Percentiles rank a stretch among this genome's conserved stretches.
These are phyloP conservation scores for Globisporangium recalcitrans DNA, from an alignment of 352 stramenopile species.

Conservation along the genomic window DNA sequence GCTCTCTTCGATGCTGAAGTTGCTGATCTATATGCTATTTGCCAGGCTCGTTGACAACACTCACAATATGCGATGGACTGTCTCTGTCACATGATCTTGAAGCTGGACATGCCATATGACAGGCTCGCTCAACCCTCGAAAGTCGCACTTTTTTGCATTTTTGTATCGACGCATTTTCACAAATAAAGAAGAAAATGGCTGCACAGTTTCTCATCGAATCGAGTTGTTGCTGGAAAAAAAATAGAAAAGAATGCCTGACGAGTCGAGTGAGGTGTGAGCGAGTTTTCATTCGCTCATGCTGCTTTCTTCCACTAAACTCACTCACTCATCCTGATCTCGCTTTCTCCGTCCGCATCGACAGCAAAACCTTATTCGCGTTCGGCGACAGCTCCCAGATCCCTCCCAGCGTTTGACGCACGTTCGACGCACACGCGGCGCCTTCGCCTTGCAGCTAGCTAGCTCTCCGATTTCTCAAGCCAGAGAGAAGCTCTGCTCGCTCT, in stretches of 20 bases:
- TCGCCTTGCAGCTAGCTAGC: neutral
- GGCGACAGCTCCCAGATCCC: neutral
- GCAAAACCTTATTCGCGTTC: slow-evolving; percentile 3
- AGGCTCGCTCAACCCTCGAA: neutral
- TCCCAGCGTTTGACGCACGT: too few relatives aligned
- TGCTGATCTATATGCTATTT: slow-evolving; percentile 2
- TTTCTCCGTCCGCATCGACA: neutral
- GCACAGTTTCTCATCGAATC: too few relatives aligned
- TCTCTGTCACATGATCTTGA: slow-evolving; percentile 7
- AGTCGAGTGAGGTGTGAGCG: too few relatives aligned
- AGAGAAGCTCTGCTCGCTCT: too few relatives aligned
- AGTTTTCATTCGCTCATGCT: too few relatives aligned
- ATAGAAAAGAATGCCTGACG: slow-evolving; percentile 11
- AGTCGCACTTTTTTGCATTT: too few relatives aligned
- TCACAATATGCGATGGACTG: neutral
- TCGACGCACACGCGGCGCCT: too few relatives aligned
- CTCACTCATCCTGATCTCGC: too few relatives aligned
- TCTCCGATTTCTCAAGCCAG: neutral
- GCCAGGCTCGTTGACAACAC: neutral
- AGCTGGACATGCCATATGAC: neutral
- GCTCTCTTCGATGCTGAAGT: too few relatives aligned
- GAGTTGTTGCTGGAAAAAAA: too few relatives aligned
- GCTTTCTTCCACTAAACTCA: too few relatives aligned
- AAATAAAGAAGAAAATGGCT: slow-evolving; percentile 1
- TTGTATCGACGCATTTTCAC: too few relatives aligned